Evolutionary conservation across 306 rosid species (phyloP).

Genomic region (Castanea sativa): DNA sequence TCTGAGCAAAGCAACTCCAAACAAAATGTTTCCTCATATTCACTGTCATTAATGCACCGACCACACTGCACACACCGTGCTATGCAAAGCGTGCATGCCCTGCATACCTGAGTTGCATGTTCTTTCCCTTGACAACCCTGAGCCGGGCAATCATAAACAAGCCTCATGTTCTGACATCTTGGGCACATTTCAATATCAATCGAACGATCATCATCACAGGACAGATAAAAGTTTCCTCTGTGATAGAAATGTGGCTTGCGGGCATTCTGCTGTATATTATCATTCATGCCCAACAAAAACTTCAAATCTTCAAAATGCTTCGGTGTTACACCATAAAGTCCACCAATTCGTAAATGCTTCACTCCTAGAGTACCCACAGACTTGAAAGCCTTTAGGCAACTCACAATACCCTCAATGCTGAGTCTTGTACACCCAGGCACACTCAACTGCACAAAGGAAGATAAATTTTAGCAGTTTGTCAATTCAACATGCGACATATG

Average conservation of each 20-base stretch:
- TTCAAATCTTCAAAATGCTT: conserved; percentile 72
- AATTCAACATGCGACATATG: neutral
- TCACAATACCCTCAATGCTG: conserved; percentile 73
- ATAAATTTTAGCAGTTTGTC: conserved; percentile 11
- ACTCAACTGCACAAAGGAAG: conserved; percentile 56
- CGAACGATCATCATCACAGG: conserved; percentile 65
- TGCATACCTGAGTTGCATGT: conserved; percentile 48
- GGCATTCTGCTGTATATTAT: conserved; percentile 42
- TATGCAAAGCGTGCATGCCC: conserved; percentile 85
- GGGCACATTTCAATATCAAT: conserved; percentile 85
- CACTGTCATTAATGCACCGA: conserved; percentile 68
- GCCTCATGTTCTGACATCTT: conserved; percentile 72
- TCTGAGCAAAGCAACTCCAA: conserved; percentile 71
- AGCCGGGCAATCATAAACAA: conserved; percentile 80
- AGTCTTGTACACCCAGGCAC: conserved; percentile 93
- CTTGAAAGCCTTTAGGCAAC: conserved; percentile 57
- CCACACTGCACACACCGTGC: conserved; percentile 82
- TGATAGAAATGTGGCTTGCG: conserved; percentile 63
- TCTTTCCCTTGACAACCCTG: conserved; percentile 61
- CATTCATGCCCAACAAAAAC: conserved; percentile 55
- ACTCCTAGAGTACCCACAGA: conserved; percentile 52
- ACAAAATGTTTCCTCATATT: conserved; percentile 86
- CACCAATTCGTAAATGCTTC: conserved; percentile 81
- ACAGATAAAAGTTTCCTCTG: conserved; percentile 59
- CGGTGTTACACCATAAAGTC: conserved; percentile 68